Evolutionary conservation across 2,329 filamentous ascomycete genomes (phyloP), one percentile per base, ranked within the genome.

Genomic region (Venturia pyrina): DNA sequence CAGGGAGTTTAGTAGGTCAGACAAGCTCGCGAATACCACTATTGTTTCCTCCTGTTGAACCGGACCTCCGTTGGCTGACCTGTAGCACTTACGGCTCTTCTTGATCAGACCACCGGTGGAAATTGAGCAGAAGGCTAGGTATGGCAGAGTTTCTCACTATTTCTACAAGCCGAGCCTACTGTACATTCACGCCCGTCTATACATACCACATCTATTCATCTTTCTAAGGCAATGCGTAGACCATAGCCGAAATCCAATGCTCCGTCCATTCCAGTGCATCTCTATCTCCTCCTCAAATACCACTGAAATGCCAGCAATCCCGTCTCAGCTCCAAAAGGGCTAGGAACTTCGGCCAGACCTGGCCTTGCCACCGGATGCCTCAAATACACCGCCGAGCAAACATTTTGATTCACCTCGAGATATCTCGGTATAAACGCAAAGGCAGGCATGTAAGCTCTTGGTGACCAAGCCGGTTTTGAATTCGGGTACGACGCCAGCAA

Each of bases 341-440:
- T 91, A 1, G 93, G 93, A 68, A 82, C 80, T 72, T 83, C 95
- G 4, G 89, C 87, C 69, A 85, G 73, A 13, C 93, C 92, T 2
- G 88, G 88, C 68, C 93, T 84, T 34, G 91, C 95, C 56, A 98
- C 93, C 0, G 95, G 95, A 80, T 99, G 93, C 66, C 95, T 85
- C 68, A 99, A 80, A 76, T 99, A 99, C 50, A 99, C 92, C 13
- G 95, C 95, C 0, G 93, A 89, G 78, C 95, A 99, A 72, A 98
- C 89, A 73, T 93, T 96, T 77, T 96, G 95, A 81, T 98, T 97
- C 71, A 99, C 95, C 79, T 99, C 96, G 68, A 99, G 85, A 77
- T 98, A 99, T 65, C 90, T 83, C 13, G 95, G 95, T 70, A 99
- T 92, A 77, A 96, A 97, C 32, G 93, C 92, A 77, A 99, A 99